Evolutionary conservation across 345 rosid genomes (phyloP).

Genomic region (Litchi chinensis): DNA sequence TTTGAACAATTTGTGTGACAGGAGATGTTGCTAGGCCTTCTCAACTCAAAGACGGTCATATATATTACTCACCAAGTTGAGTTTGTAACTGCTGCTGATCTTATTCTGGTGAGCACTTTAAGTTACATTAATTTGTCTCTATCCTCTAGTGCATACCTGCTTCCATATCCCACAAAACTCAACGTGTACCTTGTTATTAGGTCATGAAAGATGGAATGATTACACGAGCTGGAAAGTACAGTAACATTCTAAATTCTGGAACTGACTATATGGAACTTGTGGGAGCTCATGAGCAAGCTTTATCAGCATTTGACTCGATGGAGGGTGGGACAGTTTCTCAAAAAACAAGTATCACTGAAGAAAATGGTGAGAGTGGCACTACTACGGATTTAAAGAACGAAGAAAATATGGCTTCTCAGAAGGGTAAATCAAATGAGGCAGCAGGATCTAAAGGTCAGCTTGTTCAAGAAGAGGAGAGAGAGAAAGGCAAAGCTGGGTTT

Average conservation of each 20-base stretch:
- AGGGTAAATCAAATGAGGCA: no score
- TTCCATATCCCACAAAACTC: background rate
- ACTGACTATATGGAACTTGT: constrained; percentile 56
- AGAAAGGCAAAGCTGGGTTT: no score
- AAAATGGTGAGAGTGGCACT: background rate
- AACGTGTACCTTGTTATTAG: background rate
- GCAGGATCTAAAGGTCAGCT: no score
- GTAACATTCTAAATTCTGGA: background rate
- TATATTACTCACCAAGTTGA: constrained; percentile 73
- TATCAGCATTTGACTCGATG: constrained; percentile 47
- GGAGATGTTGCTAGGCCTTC: constrained; percentile 59
- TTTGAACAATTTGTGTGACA: constrained; percentile 16
- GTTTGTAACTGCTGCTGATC: constrained; percentile 66
- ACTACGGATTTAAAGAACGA: no score
- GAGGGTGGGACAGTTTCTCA: constrained; percentile 32
- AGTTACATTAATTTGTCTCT: background rate
- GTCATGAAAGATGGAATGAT: constrained; percentile 14
- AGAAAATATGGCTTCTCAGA: no score
- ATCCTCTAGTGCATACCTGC: background rate
- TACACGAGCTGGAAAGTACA: background rate
- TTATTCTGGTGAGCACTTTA: constrained; percentile 50
- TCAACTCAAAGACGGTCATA: constrained; percentile 53
- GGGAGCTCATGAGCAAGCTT: constrained; percentile 66
- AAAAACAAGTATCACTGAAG: constrained; percentile 19
- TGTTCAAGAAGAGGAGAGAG: no score